These are phyloP conservation scores for Coemansia sp. DNA, from an alignment of 192 early-diverging fungal genomes.

Conservation along the genomic window DNA sequence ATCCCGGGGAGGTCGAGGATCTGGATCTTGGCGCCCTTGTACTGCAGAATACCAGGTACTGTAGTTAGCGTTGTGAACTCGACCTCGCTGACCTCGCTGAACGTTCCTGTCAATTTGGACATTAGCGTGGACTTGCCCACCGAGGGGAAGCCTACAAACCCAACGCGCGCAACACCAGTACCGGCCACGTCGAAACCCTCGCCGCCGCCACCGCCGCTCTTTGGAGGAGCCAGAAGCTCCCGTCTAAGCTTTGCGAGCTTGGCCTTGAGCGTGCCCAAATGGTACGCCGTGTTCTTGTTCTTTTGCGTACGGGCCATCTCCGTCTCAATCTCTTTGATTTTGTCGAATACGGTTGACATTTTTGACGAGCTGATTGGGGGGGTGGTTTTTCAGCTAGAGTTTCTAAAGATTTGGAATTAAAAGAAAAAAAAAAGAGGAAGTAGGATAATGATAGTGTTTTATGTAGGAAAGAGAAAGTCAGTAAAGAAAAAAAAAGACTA, in stretches of 20 bases:
- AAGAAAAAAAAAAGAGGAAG: not conserved
- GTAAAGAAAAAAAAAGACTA: not conserved
- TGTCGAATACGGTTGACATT: constrained; percentile 60
- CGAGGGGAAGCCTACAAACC: constrained; percentile 95
- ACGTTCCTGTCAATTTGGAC: constrained; percentile 94
- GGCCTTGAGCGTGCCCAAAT: constrained; percentile 91
- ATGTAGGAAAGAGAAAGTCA: not conserved
- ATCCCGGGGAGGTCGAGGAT: constrained; percentile 98
- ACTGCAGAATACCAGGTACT: constrained; percentile 92
- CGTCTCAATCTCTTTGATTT: constrained; percentile 71
- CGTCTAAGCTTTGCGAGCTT: constrained; percentile 96
- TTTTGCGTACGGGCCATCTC: constrained; percentile 90
- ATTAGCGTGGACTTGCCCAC: constrained; percentile 98
- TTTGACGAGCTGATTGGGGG: not conserved
- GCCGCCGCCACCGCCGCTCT: constrained; percentile 84
- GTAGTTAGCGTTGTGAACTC: constrained; percentile 99
- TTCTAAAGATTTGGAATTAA: not conserved
- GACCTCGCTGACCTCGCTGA: constrained; percentile 94
- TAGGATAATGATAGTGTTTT: not conserved
- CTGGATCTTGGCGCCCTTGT: constrained; percentile 98
- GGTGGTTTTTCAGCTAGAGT: not conserved
- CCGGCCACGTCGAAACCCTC: constrained; percentile 98
- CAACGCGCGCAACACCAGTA: constrained; percentile 97
- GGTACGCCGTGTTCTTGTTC: constrained; percentile 94
- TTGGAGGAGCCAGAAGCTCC: constrained; percentile 86